These are phyloP conservation scores for Incumbomyces delicatus DNA, from an alignment of 2,329 filamentous ascomycete genomes.

Conservation along the genomic window DNA sequence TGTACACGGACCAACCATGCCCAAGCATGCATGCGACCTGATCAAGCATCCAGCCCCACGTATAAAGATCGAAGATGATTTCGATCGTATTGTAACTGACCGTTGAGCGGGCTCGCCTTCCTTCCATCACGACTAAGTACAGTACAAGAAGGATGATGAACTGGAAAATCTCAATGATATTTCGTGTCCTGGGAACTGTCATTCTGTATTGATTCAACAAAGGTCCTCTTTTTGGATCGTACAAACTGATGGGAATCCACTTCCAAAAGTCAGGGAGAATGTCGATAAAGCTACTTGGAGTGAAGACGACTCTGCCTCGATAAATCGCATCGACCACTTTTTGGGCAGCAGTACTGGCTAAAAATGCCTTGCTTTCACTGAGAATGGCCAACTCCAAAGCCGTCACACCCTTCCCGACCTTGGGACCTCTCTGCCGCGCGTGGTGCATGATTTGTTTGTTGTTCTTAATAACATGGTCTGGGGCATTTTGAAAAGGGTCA, in stretches of 20 bases:
- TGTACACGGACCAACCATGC: constrained; percentile 71
- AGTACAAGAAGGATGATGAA: constrained; percentile 60
- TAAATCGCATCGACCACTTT: constrained; percentile 78
- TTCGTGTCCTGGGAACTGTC: constrained; percentile 69
- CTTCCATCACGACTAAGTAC: constrained; percentile 63
- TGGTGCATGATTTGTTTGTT: constrained; percentile 40
- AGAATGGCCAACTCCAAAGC: constrained; percentile 76
- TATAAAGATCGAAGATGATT: constrained; percentile 60
- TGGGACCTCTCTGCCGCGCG: constrained; percentile 36
- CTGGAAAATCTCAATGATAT: constrained; percentile 63
- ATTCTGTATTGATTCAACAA: constrained; percentile 77
- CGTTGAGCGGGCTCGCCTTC: constrained; percentile 45
- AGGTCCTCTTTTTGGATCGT: constrained; percentile 65
- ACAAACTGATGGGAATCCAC: constrained; percentile 68
- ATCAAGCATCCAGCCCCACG: constrained; percentile 68
- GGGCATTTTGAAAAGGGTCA: constrained; percentile 76
- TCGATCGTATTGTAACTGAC: constrained; percentile 48
- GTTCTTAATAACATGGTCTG: constrained; percentile 53
- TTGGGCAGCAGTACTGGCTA: constrained; percentile 68
- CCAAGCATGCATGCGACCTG: constrained; percentile 68
- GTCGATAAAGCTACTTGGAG: constrained; percentile 70
- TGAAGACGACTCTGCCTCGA: constrained; percentile 69
- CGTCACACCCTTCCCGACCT: constrained; percentile 53
- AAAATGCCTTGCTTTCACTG: constrained; percentile 68
- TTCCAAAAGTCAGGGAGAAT: constrained; percentile 82